A percentile compares a stretch with the other conserved stretches of the same genome.
Evolutionary conservation across 2,329 filamentous ascomycete species (phyloP).

Genomic region (Raffaelea albimanens): DNA sequence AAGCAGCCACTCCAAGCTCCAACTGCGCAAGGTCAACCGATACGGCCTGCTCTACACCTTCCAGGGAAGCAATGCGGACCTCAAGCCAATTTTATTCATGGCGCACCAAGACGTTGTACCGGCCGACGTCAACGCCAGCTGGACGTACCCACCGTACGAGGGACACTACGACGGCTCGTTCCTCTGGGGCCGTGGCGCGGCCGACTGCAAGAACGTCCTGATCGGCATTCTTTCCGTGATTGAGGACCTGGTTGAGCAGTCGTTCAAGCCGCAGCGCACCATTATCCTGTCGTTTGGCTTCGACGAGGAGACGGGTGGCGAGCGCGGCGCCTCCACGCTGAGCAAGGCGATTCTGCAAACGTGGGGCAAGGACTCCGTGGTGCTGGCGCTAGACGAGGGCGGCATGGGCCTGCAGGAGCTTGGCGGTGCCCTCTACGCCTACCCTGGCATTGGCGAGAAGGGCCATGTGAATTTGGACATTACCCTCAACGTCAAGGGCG

Average conservation of each 20-base stretch:
- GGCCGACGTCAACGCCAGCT: conserved; percentile 40
- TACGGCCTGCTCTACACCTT: conserved; percentile 51
- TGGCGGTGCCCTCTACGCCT: conserved; percentile 32
- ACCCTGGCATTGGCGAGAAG: conserved; percentile 51
- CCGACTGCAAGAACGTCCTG: conserved; percentile 52
- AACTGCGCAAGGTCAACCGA: conserved; percentile 46
- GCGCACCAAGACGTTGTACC: conserved; percentile 58
- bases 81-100: conserved; percentile 49
- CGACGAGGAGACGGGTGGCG: conserved; percentile 49
- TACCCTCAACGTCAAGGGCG: conserved; percentile 43
- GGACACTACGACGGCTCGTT: conserved; percentile 46
- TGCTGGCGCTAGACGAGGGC: conserved; percentile 50
- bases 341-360: conserved; percentile 31
- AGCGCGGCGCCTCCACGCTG: conserved; percentile 37
- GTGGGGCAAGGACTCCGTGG: conserved; percentile 44
- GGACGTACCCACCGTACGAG: conserved; percentile 50
- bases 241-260: conserved; percentile 39
- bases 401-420: conserved; percentile 32
- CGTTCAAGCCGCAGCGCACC: conserved; percentile 43
- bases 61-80: conserved; percentile 34
- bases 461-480: conserved; percentile 48
- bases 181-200: conserved; percentile 51
- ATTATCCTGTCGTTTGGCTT: conserved; percentile 52
- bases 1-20: conserved; percentile 16
- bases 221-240: conserved; percentile 45